Evolutionary conservation across 768 basidiomycete species (phyloP).

Genomic region (Hericium coralloides): DNA sequence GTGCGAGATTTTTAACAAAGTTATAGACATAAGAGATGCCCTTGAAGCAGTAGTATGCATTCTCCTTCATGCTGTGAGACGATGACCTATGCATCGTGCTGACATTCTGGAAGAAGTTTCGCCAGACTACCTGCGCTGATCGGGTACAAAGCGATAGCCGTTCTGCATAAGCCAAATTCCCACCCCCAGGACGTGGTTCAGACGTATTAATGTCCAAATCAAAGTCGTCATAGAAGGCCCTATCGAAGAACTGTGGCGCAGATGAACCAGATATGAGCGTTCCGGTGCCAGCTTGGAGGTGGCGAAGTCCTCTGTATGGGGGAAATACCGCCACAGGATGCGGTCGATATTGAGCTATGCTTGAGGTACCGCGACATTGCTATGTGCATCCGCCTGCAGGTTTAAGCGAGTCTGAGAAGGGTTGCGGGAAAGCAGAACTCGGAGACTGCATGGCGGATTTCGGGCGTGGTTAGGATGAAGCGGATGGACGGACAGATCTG

Average conservation of each 20-base stretch:
- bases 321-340: conserved; percentile 28
- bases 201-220: conserved; percentile 36
- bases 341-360: conserved; percentile 24
- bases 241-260: conserved; percentile 44
- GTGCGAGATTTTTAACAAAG: too few species aligned
- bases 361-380: conserved; percentile 15
- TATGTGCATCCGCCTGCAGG: not conserved
- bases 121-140: too few species aligned
- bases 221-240: conserved; percentile 32
- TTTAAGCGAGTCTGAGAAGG: too few species aligned
- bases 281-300: conserved; percentile 33
- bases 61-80: not conserved
- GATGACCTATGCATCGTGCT: not conserved
- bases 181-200: not conserved
- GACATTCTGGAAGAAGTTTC: not conserved
- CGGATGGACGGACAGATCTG: too few species aligned
- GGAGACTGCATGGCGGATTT: too few species aligned
- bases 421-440: too few species aligned
- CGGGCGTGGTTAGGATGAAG: too few species aligned
- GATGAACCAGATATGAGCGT: conserved; percentile 44
- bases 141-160: not conserved
- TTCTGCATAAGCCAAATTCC: not conserved
- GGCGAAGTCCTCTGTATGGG: conserved; percentile 28
- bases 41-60: not conserved
- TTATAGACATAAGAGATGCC: not conserved